phyloP scores from a whole-genome alignment of 1,284 basidiomycete genomes.

The Ustilago hordei region DNA sequence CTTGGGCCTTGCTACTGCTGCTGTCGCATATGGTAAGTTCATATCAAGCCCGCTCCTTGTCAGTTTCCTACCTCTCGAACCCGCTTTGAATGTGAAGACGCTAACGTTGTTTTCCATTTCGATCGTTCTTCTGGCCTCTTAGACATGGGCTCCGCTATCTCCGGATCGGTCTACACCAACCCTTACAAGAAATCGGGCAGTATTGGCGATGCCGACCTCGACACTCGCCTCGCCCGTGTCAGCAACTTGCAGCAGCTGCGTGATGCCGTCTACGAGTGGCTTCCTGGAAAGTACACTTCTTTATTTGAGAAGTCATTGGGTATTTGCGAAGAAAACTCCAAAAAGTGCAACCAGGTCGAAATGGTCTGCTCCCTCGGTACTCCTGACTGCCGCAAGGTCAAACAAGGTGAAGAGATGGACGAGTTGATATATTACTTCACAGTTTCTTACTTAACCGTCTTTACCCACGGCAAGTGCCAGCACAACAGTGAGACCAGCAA shows the following conservation, averaged over 20 bases:
- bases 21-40: not conserved
- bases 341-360: not conserved
- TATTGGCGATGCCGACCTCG: not conserved
- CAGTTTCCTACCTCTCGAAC: too few relatives aligned
- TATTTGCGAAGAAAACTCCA: not conserved
- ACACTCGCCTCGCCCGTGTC: not conserved
- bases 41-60: not conserved
- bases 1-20: not conserved
- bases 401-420: not conserved
- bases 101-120: too few relatives aligned
- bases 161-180: too few relatives aligned
- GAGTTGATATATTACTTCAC: not conserved
- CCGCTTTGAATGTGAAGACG: too few relatives aligned
- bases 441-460: not conserved
- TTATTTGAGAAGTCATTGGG: not conserved
- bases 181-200: too few relatives aligned
- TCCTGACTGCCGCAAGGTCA: not conserved
- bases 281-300: not conserved
- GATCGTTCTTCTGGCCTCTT: too few relatives aligned
- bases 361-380: not conserved
- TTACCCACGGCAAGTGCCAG: not conserved
- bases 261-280: not conserved
- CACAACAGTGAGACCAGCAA: not conserved
- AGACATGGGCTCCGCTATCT: too few relatives aligned
- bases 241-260: not conserved